Evolutionary conservation across 2,329 filamentous ascomycete species (phyloP), one percentile per base, ranked within the genome.

Genomic region (Chaetothyriales sp.): DNA sequence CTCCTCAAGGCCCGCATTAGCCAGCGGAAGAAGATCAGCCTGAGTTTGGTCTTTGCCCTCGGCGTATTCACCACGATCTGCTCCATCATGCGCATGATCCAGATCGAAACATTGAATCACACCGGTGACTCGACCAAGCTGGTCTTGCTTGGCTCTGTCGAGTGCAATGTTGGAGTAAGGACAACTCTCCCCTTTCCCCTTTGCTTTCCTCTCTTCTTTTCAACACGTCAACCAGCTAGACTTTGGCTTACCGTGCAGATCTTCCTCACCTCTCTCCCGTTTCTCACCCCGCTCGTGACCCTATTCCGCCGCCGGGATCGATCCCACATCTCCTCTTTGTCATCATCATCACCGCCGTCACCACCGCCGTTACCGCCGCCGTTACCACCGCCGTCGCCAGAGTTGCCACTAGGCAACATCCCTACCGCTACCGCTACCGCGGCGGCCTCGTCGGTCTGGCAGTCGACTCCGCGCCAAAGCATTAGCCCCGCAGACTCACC

Each of bases 81-180:
- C 59, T 77, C 75, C 2, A 68, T 78, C 51, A 61, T 78, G 50
- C 69, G 76, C 10, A 73, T 77, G 52, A 63, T 69, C 0, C 73
- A 78, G 56, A 77, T 78, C 54, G 62, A 72, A 54, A 65, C 69
- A 9, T 10, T 43, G 9, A n/a, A 0, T 75, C 73, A 72, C 1
- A 73, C 77, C 40, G 74, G 75, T 7, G 75, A 77, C 57, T 77
- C 76, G 0, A 78, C 76, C 4, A 74, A 76, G 71, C 65, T 78
- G 10, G 68, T 78, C 0, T 64, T 78, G 0, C 78, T 75, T 76
- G 76, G 76, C 3, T 73, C 72, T 2, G 74, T 78, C 51, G 76
- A 78, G 60, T 76, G 78, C 62, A 78, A 78, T 56, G 70, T 78
- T 29, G 76, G 76, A 10, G 75, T 77, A 68, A 18, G 51, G 37